phyloP scores from a whole-genome alignment of 139 green algal species.

The Yamagishiella unicocca region DNA sequence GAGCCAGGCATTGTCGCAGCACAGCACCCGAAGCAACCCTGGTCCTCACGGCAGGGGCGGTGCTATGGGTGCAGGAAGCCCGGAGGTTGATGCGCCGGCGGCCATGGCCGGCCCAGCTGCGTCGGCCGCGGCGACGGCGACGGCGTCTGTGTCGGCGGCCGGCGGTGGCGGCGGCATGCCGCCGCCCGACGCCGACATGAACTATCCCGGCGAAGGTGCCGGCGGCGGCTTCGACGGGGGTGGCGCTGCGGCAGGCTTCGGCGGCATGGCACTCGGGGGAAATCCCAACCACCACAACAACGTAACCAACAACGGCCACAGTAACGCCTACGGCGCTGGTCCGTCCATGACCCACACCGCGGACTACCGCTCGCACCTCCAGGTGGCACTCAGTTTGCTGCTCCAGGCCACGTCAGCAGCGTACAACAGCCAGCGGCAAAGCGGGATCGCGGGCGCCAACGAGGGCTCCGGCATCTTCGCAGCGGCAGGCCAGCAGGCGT shows the following conservation, averaged over 20 bases:
- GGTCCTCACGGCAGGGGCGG: not conserved
- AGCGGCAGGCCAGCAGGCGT: not conserved
- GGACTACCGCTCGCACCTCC: conserved; percentile 44
- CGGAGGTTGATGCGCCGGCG: not conserved
- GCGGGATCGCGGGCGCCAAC: conserved; percentile 12
- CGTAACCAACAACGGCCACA: conserved; percentile 10
- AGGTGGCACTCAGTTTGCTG: conserved; percentile 42
- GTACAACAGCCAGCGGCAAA: conserved; percentile 49
- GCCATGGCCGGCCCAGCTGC: not conserved
- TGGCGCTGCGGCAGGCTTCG: not conserved
- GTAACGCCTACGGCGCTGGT: conserved; percentile 38
- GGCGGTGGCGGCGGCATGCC: not conserved
- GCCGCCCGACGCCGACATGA: not conserved
- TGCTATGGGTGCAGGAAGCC: not conserved
- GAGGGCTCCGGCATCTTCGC: conserved; percentile 42
- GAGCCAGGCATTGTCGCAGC: not conserved
- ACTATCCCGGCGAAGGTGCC: not conserved
- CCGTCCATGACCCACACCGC: conserved; percentile 46
- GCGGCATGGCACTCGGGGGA: not conserved
- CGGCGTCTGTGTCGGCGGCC: conserved; percentile 11
- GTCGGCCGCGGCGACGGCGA: not conserved
- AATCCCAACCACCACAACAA: conserved; percentile 13
- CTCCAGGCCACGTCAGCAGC: conserved; percentile 41
- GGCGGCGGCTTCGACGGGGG: not conserved
- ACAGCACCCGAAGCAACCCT: conserved; percentile 13